Conservation (phyloP, 805 yeast species). For the Saccharomyces eubayanus region DNA sequence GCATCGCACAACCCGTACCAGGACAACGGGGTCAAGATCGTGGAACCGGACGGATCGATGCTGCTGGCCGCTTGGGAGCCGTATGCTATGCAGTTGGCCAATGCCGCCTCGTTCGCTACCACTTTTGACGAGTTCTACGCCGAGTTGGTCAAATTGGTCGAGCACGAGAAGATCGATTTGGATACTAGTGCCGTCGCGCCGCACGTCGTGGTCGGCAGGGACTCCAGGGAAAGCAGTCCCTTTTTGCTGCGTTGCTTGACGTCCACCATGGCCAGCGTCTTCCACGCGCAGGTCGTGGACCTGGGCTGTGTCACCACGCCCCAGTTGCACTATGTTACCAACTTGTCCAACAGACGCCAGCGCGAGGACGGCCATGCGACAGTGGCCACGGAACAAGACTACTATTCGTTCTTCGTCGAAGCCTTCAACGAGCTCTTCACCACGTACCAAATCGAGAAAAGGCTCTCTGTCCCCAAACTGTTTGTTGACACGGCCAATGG, state of each 20-base stretch:
- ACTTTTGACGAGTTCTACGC: constrained; percentile 35
- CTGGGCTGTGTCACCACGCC: constrained; percentile 83
- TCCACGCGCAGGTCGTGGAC: constrained; percentile 42
- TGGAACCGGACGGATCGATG: constrained; percentile 92
- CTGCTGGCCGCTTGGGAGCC: constrained; percentile 76
- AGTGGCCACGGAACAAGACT: background rate
- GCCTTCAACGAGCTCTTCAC: constrained; percentile 33
- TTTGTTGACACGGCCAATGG: constrained; percentile 92
- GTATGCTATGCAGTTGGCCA: constrained; percentile 73
- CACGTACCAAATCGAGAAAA: background rate
- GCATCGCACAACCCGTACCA: constrained; percentile 91
- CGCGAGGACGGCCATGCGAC: background rate
- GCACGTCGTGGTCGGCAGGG: constrained; percentile 68
- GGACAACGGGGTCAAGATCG: constrained; percentile 89
- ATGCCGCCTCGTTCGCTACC: constrained; percentile 37
- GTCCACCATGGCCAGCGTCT: constrained; percentile 52
- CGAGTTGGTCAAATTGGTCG: constrained; percentile 1
- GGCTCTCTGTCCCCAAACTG: constrained; percentile 29
- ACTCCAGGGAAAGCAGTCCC: constrained; percentile 82
- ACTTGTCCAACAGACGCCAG: constrained; percentile 43
- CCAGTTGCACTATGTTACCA: constrained; percentile 80
- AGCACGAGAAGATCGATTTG: constrained; percentile 33
- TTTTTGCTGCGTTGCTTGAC: constrained; percentile 35
- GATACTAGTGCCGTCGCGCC: constrained; percentile 13
- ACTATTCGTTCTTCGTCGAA: background rate